Base-by-base conservation (phyloP, 2,329 filamentous ascomycete species). In the Penicillium digitatum region DNA sequence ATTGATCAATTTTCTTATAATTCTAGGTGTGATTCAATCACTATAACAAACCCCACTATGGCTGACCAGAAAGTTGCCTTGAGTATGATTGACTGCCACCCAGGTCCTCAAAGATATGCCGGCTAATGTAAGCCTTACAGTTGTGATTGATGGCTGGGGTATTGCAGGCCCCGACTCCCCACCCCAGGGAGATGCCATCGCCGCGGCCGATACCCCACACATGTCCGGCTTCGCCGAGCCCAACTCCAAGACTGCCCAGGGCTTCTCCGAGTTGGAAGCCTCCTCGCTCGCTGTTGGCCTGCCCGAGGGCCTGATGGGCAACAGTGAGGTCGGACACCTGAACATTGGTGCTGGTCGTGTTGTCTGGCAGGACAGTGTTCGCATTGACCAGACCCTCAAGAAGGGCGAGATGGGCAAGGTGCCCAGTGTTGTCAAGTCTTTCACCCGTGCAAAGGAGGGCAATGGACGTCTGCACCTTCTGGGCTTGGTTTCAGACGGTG, bases 81-180 rank as follows among this genome's bases (percentile, higher is more conserved):
- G 67, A 88, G 82, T 84, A 79, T 65, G 81, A 74, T 62, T 59
- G 27, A 42, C 68, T 69, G 71, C 73, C 66, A 62, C 56, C 56
- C 57, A 62, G 58, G 59, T 59, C 62, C 61, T 42, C 61, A 62
- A 42, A 42, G 20, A 42, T 38, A 34, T 61, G 65, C 27, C 55
- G 52, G 32, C 55, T 66, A 55, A 54, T 42, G 37, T 26, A 24
- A 48, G 32, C 39, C 48, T 70, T 81, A 72, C 70, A 91, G 88
- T 99, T 83, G 94, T 97, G 78, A 99, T 99, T 81, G 94, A 99
- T 79, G 94, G 94, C 71, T 99, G 94, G 94, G 94, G 94, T 72
- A 85, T 97, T 69, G 84, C 92, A 68, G 85, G 85, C 61, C 87
- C 87, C 64, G 79, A 86, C 56, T 95, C 91, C 54, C 89, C 88